Evolutionary conservation across 169 alveolate genomes (phyloP).

Genomic region (Eimeria maxima): DNA sequence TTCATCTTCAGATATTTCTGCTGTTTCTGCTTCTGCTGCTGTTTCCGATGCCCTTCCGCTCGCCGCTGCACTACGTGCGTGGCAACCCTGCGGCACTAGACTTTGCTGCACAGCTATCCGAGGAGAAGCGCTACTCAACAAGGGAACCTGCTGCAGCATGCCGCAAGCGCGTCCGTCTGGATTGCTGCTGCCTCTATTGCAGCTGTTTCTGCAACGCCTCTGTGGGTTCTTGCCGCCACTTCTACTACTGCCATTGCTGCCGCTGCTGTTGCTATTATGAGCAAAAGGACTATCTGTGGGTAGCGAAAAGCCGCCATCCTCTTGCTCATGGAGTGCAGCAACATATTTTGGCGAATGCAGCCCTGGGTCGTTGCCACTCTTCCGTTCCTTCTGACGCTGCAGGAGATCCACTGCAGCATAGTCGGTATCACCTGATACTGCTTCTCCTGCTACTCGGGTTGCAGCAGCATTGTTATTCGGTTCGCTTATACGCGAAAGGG

Average conservation of each 20-base stretch:
- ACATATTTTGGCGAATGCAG: neutral
- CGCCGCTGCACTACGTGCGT: neutral
- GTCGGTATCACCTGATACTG: neutral
- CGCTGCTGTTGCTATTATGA: neutral
- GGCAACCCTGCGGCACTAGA: neutral
- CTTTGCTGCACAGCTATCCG: neutral
- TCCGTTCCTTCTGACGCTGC: neutral
- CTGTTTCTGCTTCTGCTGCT: neutral
- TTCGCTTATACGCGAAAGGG: neutral
- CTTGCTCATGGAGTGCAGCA: neutral
- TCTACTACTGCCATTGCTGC: neutral
- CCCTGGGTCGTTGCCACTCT: neutral
- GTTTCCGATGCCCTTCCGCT: neutral
- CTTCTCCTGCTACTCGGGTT: constrained; percentile 2
- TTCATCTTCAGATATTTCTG: neutral
- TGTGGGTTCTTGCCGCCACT: neutral
- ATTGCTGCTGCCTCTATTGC: constrained; percentile 50
- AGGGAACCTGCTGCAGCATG: neutral
- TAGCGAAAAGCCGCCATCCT: neutral
- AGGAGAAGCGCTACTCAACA: neutral
- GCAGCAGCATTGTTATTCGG: neutral
- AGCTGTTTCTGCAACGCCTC: neutral
- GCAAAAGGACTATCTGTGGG: neutral
- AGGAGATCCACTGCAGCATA: neutral
- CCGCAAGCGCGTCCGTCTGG: neutral